Percentiles rank a stretch among this genome's conserved stretches.
Evolutionary conservation across 192 early-diverging fungal genomes (phyloP).

Genomic region (Coemansia sp.): DNA sequence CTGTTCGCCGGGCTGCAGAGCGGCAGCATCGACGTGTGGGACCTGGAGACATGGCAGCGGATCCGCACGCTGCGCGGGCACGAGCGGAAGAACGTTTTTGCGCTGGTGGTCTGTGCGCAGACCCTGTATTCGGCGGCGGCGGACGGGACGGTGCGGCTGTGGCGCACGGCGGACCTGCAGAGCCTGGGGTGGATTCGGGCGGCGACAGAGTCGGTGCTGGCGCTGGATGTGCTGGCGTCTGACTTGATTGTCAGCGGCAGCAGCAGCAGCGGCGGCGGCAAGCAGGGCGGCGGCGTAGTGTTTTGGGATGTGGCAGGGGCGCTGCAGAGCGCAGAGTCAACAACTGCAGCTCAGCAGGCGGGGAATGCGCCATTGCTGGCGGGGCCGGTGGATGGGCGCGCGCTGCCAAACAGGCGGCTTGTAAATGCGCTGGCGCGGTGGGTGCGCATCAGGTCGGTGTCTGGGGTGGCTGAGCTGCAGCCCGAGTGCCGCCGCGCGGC

Average conservation of each 20-base stretch:
- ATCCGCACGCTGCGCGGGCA: constrained; percentile 37
- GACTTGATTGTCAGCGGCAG: constrained; percentile 61
- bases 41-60: constrained; percentile 67
- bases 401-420: constrained; percentile 41
- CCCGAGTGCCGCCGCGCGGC: constrained; percentile 73
- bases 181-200: constrained; percentile 54
- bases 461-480: constrained; percentile 65
- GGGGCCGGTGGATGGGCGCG: constrained; percentile 7
- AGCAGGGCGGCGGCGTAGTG: constrained; percentile 61
- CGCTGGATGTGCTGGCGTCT: constrained; percentile 24
- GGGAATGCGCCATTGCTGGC: neutral
- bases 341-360: too few relatives aligned
- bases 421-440: constrained; percentile 67
- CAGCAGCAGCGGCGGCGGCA: constrained; percentile 59
- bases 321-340: neutral
- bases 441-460: constrained; percentile 67
- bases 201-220: constrained; percentile 61
- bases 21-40: constrained; percentile 73
- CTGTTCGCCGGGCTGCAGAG: constrained; percentile 75
- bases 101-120: constrained; percentile 49
- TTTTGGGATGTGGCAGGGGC: constrained; percentile 57
- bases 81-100: constrained; percentile 58
- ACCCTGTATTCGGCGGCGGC: constrained; percentile 65
- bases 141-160: constrained; percentile 69
- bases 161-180: constrained; percentile 62